A percentile compares a stretch with the other conserved stretches of the same genome.
These are phyloP conservation scores for Mollisia scopiformis DNA, from an alignment of 2,329 filamentous ascomycete genomes.

Conservation along the genomic window DNA sequence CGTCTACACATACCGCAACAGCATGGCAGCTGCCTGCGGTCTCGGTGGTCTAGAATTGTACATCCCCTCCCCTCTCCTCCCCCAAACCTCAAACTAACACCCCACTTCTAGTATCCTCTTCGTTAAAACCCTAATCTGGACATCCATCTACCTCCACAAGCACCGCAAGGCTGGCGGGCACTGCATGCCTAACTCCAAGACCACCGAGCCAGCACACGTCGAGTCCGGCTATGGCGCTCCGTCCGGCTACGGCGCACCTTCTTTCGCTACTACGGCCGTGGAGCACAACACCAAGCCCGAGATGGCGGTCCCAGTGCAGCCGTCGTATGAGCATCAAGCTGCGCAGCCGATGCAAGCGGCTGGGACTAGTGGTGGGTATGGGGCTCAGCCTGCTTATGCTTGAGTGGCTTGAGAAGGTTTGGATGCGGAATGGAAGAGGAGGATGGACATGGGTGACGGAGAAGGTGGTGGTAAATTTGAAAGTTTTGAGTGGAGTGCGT, in stretches of 20 bases:
- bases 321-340: background rate
- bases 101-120: constrained; percentile 20
- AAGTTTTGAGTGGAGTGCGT: background rate
- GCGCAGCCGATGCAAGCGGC: background rate
- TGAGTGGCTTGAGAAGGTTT: background rate
- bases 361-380: background rate
- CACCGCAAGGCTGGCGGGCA: constrained; percentile 24
- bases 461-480: background rate
- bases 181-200: constrained; percentile 3
- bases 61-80: background rate
- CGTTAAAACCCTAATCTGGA: constrained; percentile 17
- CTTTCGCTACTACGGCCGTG: background rate
- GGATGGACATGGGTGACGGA: background rate
- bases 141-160: constrained; percentile 14
- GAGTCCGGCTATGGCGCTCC: background rate
- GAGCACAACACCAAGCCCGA: background rate
- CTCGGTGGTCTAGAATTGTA: constrained; percentile 27
- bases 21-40: constrained; percentile 16
- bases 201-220: background rate
- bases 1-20: constrained; percentile 20
- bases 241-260: background rate
- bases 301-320: background rate
- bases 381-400: background rate
- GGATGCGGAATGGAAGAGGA: background rate
- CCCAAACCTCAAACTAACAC: background rate